Base-by-base conservation (phyloP, 1,139 yeast genomes). In the Yamadazyma pseudoaaseri region DNA sequence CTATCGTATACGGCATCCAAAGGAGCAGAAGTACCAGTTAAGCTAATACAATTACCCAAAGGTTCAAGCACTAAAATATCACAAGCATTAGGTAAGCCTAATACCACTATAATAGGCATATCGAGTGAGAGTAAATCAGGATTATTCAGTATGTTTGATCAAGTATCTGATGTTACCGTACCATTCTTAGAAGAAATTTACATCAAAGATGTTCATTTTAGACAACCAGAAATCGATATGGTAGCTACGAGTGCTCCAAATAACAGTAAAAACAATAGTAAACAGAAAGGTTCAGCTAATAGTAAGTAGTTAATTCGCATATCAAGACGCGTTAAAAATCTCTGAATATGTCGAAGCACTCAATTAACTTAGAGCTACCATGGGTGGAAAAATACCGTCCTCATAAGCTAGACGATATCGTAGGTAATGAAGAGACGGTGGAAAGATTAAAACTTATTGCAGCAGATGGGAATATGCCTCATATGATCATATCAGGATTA, bases 351-450 rank as follows among this genome's bases (percentile, higher is more conserved):
- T 22, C 25, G n/a, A 22, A 11, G 13, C 7, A 22, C 13, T 31
- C 11, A 23, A 37, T 14, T 50, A 45, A 54, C 8, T 52, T 70
- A 30, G 73, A 69, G 40, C 61, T 70, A 26, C 76, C 76, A 5
- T 70, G 96, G 98, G 97, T 92, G 12, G 98, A 92, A 52, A 92
- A 92, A 54, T 92, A 92, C 56, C 79, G 98, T 41, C 98, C 98
- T 0, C 70, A 74, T 31, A 60, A 67, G 23, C 67, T 92, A 22
- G 77, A 78, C 29, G 97, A 92, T 52, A 83, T 94, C 15, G 97
- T 92, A 6, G 98, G 98, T 8, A 94, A 92, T 50, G 82, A 76
- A 40, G 97, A 90, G 44, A 92, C 97, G 1, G 74, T 92, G 4
- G 92, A 84, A 44, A 71, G 97, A 31, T 70, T 92, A 38, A 79